Evolutionary conservation across 164 flowering plant species (phyloP).

Genomic region (Taxillus chinensis): DNA sequence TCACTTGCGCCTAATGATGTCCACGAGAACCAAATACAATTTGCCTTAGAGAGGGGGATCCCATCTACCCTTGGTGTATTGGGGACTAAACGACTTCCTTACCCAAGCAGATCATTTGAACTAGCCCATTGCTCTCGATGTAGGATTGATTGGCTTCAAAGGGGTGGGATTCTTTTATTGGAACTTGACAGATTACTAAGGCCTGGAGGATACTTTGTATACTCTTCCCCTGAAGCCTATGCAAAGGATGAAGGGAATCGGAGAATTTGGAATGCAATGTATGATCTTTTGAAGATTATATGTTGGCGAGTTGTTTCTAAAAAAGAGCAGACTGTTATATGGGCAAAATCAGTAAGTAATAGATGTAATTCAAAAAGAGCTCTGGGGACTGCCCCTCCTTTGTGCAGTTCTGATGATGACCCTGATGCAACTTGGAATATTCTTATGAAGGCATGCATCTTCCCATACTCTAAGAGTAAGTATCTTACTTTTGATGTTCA

Average conservation of each 20-base stretch:
- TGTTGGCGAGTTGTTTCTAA: constrained; percentile 74
- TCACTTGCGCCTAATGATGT: constrained; percentile 79
- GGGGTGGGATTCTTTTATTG: constrained; percentile 64
- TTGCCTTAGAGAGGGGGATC: constrained; percentile 71
- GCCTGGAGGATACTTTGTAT: constrained; percentile 78
- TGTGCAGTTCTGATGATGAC: constrained; percentile 55
- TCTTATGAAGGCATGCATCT: constrained; percentile 68
- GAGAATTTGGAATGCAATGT: constrained; percentile 55
- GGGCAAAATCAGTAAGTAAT: constrained; percentile 67
- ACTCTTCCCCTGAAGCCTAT: constrained; percentile 84
- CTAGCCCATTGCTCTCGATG: constrained; percentile 74
- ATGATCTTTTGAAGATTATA: constrained; percentile 59
- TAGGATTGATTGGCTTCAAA: constrained; percentile 82
- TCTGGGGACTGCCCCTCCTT: constrained; percentile 43
- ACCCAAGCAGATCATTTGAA: constrained; percentile 79
- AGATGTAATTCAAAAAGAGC: constrained; percentile 59
- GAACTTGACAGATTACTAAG: constrained; percentile 70
- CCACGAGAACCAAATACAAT: constrained; percentile 76
- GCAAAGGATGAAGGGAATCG: constrained; percentile 58
- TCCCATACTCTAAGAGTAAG: constrained; percentile 70
- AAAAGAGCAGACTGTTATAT: constrained; percentile 73
- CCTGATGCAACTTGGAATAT: constrained; percentile 80
- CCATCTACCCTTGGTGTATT: constrained; percentile 68
- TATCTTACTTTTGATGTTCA: background rate
- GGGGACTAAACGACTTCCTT: constrained; percentile 69